Base-by-base conservation (phyloP, 495 filamentous ascomycete species). In the Ascodesmis nigricans region DNA sequence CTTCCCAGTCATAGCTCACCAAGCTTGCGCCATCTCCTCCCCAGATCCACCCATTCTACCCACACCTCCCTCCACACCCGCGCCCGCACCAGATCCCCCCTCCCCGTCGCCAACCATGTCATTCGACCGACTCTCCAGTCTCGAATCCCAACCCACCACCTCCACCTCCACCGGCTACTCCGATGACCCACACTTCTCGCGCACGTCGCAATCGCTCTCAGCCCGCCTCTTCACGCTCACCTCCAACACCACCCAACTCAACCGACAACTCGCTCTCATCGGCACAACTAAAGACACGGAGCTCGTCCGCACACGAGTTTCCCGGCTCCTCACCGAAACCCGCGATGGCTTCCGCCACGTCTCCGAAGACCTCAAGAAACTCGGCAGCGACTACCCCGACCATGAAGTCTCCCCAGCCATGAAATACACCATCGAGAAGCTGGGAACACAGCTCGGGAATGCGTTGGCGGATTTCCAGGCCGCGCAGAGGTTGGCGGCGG, bases 111-210 rank as follows among this genome's bases (percentile, higher is more conserved):
- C n/a, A n/a, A 56, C 38, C 43, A 95, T 95, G 84, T 91, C 84
- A 25, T 95, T 90, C 58, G 74, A 91, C 55, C 78, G 76, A 38
- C 64, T 84, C 44, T 72, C 71, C 43, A 72, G 69, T 34, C 63
- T 92, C 38, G 84, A 95, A 61, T 67, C 82, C 37, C 76, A 82
- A 59, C 70, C 74, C 29, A 74, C 71, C 8, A 67, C 66, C 31
- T 58, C 61, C 41, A 69, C 73, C 33, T 63, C 69, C 30, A 55
- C 60, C 14, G 71, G 80, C 44, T 91, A 90, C 55, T 62, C 74
- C 41, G 87, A 99, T 58, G 83, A 92, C 51, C 90, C 90, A 28
- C 82, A 87, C 44, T 99, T 95, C 66, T 64, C 73, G 43, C 63
- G 63, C 13, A 66, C 90, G 42, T 78, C 81, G 40, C 71, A 78